Percentiles rank a stretch among this genome's conserved stretches.
These are phyloP conservation scores for Hortaea werneckii DNA, from an alignment of 2,329 filamentous ascomycete genomes.

Conservation along the genomic window DNA sequence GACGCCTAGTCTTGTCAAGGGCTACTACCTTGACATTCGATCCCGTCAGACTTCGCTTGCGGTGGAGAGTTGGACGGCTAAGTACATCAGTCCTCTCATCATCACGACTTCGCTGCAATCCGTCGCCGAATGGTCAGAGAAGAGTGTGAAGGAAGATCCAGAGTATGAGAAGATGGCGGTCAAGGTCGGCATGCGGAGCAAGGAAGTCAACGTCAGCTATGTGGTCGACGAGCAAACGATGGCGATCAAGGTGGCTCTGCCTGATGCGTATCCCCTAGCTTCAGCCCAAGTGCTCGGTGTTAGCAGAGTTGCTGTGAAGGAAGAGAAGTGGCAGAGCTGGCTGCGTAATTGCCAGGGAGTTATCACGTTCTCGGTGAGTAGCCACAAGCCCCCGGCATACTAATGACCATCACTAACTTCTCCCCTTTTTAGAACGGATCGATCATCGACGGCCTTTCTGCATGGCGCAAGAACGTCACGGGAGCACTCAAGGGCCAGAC, in stretches of 20 bases:
- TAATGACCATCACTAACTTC: background rate
- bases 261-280: slow-evolving; percentile 72
- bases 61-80: slow-evolving; percentile 76
- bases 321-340: slow-evolving; percentile 90
- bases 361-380: slow-evolving; percentile 69
- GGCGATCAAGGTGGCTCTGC: slow-evolving; percentile 71
- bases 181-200: slow-evolving; percentile 59
- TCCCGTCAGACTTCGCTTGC: slow-evolving; percentile 68
- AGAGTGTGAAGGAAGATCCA: slow-evolving; percentile 25
- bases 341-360: slow-evolving; percentile 79
- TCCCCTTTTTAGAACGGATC: slow-evolving; percentile 54
- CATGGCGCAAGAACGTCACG: slow-evolving; percentile 78
- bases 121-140: slow-evolving; percentile 55
- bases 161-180: slow-evolving; percentile 50
- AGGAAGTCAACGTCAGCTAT: slow-evolving; percentile 75
- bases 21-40: slow-evolving; percentile 74
- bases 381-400: background rate
- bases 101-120: slow-evolving; percentile 56
- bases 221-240: slow-evolving; percentile 80
- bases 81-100: slow-evolving; percentile 63
- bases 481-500: slow-evolving; percentile 84
- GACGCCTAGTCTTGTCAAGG: slow-evolving; percentile 66
- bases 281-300: slow-evolving; percentile 65
- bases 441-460: slow-evolving; percentile 74
- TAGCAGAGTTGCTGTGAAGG: slow-evolving; percentile 75